Base-by-base conservation (phyloP, 192 early-diverging fungal genomes). In the Coemansia sp. region DNA sequence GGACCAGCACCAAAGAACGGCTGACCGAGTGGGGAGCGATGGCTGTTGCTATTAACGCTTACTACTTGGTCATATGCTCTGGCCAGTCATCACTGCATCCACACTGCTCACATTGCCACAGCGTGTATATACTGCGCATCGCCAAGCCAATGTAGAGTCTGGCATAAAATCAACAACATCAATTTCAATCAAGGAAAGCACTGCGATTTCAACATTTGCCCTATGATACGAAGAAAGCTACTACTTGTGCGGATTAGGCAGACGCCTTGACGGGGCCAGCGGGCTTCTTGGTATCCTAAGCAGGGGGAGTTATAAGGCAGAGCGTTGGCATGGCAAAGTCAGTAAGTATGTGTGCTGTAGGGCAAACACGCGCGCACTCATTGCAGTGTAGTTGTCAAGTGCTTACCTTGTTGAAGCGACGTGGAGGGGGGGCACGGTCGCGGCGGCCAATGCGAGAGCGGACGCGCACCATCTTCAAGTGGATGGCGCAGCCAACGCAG, bases 401-500 rank as follows among this genome's bases (percentile, higher is more conserved):
- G 19, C 62, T 46, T 77, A 76, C 84, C 78, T 88, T 73, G 66
- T 87, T 92, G 90, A 93, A 93, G 71, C 91, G 88, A 89, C 96
- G 91, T 71, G 88, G 89, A 73, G 96, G 96, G 71, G 95, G 96
- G 76, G 89, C 86, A 77, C 96, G 92, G 89, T 92, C 93, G 85
- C 92, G 89, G 83, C 96, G 93, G 70, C 87, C 91, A 43, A 77
- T 89, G 67, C 87, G 86, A 74, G 94, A 97, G 74, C 95, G 93
- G 43, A 97, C 94, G 86, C 94, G 92, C 67, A 98, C 95, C 64
- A 94, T 88, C 74, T 94, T 91, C 66, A 91, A 84, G 89, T 99
- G 95, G 71, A 99, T 96, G 60, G 92, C 94, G 84, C 92, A 94
- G 56, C 90, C 91, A 37, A 94, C 85, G 79, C 97, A 99, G 93